phyloP scores from a whole-genome alignment of 2,329 filamentous ascomycete species.

The Aspergillus ibericus region DNA sequence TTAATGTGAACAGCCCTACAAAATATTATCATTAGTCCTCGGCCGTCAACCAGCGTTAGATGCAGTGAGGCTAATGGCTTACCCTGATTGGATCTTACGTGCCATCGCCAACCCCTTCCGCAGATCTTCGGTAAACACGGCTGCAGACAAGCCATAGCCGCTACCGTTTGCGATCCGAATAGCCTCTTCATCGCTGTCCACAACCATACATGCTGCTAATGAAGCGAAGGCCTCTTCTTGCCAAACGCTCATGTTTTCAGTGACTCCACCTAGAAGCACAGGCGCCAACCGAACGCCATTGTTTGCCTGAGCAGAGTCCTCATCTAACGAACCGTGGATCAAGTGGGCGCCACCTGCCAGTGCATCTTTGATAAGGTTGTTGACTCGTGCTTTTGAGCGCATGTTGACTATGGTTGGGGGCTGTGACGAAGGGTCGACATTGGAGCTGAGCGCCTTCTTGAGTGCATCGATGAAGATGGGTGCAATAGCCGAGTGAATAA shows the following conservation, averaged over 20 bases:
- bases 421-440: conserved; percentile 33
- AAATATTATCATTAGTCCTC: conserved; percentile 1
- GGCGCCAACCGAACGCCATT: conserved; percentile 56
- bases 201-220: conserved; percentile 64
- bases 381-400: conserved; percentile 47
- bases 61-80: conserved; percentile 27
- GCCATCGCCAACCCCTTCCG: conserved; percentile 58
- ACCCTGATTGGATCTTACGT: conserved; percentile 63
- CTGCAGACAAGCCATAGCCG: conserved; percentile 69
- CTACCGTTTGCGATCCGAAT: conserved; percentile 73
- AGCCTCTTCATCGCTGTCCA: conserved; percentile 64
- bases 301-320: conserved; percentile 9
- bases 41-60: not conserved
- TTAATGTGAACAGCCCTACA: conserved; percentile 61
- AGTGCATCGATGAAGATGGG: conserved; percentile 54
- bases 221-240: conserved; percentile 74
- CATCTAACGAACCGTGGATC: conserved; percentile 26
- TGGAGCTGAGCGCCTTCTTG: conserved; percentile 42
- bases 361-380: conserved; percentile 27
- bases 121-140: conserved; percentile 72
- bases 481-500: conserved; percentile 58
- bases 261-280: conserved; percentile 66
- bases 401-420: conserved; percentile 44
- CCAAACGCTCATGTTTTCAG: conserved; percentile 69
- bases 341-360: conserved; percentile 34